phyloP scores from a whole-genome alignment of 2,329 filamentous ascomycete genomes.

The Lachnum nothofagi region DNA sequence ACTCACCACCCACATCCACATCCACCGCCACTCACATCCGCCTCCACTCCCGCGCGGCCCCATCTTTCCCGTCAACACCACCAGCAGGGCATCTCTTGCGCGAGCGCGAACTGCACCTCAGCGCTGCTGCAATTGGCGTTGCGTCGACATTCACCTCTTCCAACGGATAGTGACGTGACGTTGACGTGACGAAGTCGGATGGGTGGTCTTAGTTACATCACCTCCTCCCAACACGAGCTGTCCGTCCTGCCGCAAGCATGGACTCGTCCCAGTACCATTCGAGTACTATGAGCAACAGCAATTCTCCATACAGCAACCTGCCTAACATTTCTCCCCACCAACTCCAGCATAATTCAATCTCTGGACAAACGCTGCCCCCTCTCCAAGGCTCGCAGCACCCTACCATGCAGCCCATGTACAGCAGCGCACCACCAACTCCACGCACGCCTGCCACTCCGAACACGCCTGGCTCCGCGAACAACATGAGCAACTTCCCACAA shows the following conservation, averaged over 20 bases:
- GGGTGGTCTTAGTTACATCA: constrained; percentile 5
- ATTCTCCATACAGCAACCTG: constrained; percentile 27
- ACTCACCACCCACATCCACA: too few species aligned
- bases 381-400: constrained; percentile 45
- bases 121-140: too few species aligned
- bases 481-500: constrained; percentile 51
- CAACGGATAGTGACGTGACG: constrained; percentile 1
- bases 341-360: constrained; percentile 39
- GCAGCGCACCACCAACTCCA: constrained; percentile 49
- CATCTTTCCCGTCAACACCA: not conserved
- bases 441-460: constrained; percentile 59
- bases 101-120: too few species aligned
- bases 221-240: not conserved
- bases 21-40: not conserved
- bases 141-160: too few species aligned
- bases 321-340: constrained; percentile 34
- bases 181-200: constrained; percentile 2
- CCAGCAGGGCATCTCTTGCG: not conserved
- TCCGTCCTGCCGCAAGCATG: constrained; percentile 14
- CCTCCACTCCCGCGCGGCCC: not conserved
- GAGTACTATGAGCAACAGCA: constrained; percentile 29
- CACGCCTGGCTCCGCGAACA: constrained; percentile 51
- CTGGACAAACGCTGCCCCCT: constrained; percentile 52
- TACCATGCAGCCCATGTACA: constrained; percentile 51
- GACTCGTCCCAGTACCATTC: constrained; percentile 29